Conservation (phyloP, 1,284 basidiomycete genomes). For the Rhodotorula glutinis region DNA sequence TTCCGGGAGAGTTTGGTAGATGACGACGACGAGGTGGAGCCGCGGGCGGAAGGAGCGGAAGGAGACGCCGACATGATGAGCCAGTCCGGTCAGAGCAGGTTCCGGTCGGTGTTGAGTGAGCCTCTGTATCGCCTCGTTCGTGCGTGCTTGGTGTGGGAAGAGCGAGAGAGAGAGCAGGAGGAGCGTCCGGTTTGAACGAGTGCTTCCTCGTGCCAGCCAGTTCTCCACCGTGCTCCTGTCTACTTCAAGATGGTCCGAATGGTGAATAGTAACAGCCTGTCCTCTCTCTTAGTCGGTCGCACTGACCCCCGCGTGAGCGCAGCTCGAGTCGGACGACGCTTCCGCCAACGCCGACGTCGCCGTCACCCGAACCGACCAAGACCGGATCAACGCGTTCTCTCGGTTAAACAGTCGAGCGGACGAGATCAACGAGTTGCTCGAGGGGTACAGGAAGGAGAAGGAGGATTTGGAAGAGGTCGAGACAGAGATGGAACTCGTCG, state of each 20-base stretch:
- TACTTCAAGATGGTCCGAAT: no score
- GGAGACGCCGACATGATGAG: neutral
- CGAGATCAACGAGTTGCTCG: conserved; percentile 72
- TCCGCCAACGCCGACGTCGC: conserved; percentile 9
- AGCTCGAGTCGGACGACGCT: conserved; percentile 13
- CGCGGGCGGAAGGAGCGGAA: neutral
- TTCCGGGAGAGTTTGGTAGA: conserved; percentile 8
- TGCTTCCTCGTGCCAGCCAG: no score
- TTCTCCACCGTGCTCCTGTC: no score
- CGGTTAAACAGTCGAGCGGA: conserved; percentile 78
- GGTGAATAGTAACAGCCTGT: no score
- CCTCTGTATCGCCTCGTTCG: no score
- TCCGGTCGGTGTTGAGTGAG: no score
- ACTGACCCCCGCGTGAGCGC: neutral
- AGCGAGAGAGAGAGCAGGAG: no score
- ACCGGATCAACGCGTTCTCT: conserved; percentile 87
- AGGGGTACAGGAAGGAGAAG: conserved; percentile 80
- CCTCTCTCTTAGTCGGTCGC: no score
- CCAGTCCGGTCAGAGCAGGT: no score
- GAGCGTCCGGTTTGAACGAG: no score
- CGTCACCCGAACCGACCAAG: conserved; percentile 69
- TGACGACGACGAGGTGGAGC: neutral
- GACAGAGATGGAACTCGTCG: conserved; percentile 86
- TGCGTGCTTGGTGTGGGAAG: no score
- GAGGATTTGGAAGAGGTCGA: conserved; percentile 82